Percentiles rank a stretch among this genome's conserved stretches.
Conservation (phyloP, 176 grass and related monocot genomes). For the Melocanna baccifera region DNA sequence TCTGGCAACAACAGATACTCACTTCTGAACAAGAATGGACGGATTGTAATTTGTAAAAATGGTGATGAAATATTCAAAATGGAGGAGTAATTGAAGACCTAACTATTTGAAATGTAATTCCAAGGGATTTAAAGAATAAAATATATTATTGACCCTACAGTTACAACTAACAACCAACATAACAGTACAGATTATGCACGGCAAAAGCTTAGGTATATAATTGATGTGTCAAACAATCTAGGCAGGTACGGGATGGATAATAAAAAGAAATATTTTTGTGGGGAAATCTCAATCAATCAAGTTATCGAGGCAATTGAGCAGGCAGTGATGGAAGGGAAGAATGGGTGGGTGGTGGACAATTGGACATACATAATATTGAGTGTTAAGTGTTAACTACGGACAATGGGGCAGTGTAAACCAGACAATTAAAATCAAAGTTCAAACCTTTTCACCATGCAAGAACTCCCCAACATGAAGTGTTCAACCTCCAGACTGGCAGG, state of each 20-base stretch:
- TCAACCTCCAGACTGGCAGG: neutral
- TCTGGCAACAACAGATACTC: neutral
- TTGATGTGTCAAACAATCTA: neutral
- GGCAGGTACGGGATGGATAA: neutral
- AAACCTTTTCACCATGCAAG: neutral
- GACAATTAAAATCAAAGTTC: neutral
- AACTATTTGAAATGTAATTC: neutral
- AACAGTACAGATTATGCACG: neutral
- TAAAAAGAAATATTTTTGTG: slow-evolving; percentile 9
- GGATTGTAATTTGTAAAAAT: neutral
- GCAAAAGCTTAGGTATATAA: neutral
- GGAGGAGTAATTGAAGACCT: neutral
- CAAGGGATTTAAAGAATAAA: neutral
- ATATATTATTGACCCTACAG: neutral
- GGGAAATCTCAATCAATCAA: neutral
- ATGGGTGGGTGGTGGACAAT: neutral
- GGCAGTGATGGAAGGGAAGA: slow-evolving; percentile 2
- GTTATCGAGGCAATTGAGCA: neutral
- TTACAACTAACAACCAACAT: neutral
- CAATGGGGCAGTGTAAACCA: neutral
- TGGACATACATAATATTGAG: neutral
- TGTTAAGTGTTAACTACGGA: neutral
- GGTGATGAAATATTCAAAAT: neutral
- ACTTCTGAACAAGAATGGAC: neutral
- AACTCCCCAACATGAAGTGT: neutral